Percentiles rank a stretch among this genome's conserved stretches.
phyloP scores from a whole-genome alignment of 192 early-diverging fungal genomes.

The Coemansia sp. region DNA sequence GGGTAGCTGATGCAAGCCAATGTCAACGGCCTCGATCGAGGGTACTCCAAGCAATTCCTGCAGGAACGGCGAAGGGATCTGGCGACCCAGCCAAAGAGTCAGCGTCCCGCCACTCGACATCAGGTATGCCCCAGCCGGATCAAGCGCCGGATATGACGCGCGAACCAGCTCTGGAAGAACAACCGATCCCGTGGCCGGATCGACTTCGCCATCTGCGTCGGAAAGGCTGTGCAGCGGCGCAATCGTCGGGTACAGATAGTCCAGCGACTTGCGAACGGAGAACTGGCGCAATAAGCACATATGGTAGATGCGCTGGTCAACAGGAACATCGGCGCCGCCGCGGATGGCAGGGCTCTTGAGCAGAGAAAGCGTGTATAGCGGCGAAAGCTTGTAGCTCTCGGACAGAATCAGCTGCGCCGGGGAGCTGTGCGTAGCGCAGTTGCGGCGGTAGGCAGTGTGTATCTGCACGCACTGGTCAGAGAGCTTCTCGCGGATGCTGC shows the following conservation, averaged over 20 bases:
- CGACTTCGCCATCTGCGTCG: slow-evolving; percentile 46
- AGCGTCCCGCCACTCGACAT: slow-evolving; percentile 78
- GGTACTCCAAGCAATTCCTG: slow-evolving; percentile 78
- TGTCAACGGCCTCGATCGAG: slow-evolving; percentile 68
- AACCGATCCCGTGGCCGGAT: slow-evolving; percentile 56
- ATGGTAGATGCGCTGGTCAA: slow-evolving; percentile 75
- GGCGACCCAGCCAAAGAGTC: slow-evolving; percentile 85
- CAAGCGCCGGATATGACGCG: slow-evolving; percentile 72
- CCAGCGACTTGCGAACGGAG: slow-evolving; percentile 69
- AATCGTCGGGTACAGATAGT: slow-evolving; percentile 82
- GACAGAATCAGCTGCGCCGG: slow-evolving; percentile 95
- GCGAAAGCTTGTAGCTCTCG: slow-evolving; percentile 91
- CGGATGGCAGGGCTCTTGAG: slow-evolving; percentile 83
- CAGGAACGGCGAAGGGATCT: slow-evolving; percentile 61
- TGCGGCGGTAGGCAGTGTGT: slow-evolving; percentile 83
- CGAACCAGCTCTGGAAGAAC: slow-evolving; percentile 66
- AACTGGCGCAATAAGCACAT: slow-evolving; percentile 78
- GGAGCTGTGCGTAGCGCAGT: slow-evolving; percentile 82
- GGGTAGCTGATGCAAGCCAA: slow-evolving; percentile 55
- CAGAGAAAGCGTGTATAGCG: slow-evolving; percentile 79
- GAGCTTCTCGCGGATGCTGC: slow-evolving; percentile 74
- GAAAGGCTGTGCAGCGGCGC: slow-evolving; percentile 66
- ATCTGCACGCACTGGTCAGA: slow-evolving; percentile 87
- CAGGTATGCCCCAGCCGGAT: slow-evolving; percentile 75
- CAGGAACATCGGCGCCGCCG: slow-evolving; percentile 66